These are phyloP conservation scores for Clonostachys rosea DNA, from an alignment of 2,329 filamentous ascomycete species.

Conservation along the genomic window DNA sequence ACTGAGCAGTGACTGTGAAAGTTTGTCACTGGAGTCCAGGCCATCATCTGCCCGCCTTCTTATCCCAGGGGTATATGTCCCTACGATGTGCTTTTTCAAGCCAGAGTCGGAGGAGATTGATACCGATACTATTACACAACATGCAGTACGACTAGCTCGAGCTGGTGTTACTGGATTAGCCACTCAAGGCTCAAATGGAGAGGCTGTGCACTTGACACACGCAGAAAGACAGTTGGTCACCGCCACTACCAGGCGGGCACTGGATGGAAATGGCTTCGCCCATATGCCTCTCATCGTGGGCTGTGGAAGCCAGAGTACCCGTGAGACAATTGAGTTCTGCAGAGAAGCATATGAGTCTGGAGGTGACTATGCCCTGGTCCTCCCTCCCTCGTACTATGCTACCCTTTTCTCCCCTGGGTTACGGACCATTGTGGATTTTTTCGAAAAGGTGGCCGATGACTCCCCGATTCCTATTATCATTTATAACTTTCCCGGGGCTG, in stretches of 20 bases:
- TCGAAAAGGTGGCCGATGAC: slow-evolving; percentile 55
- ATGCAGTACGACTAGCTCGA: slow-evolving; percentile 42
- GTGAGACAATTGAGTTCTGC: slow-evolving; percentile 69
- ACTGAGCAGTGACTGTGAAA: too few relatives aligned
- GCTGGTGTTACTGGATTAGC: slow-evolving; percentile 71
- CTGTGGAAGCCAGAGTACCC: slow-evolving; percentile 69
- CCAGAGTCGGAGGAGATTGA: slow-evolving; percentile 23
- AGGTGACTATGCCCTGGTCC: slow-evolving; percentile 71
- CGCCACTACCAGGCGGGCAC: slow-evolving; percentile 54
- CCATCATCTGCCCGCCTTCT: slow-evolving; percentile 21
- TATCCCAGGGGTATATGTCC: slow-evolving; percentile 31
- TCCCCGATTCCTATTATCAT: slow-evolving; percentile 58
- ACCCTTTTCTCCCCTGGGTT: slow-evolving; percentile 50
- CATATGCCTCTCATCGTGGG: slow-evolving; percentile 71
- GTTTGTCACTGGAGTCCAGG: neutral
- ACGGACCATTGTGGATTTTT: slow-evolving; percentile 45
- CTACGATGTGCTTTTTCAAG: slow-evolving; percentile 28
- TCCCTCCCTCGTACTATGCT: slow-evolving; percentile 76
- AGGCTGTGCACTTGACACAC: slow-evolving; percentile 74
- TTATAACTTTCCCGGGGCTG: slow-evolving; percentile 63
- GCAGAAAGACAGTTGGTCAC: slow-evolving; percentile 65
- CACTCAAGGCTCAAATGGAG: slow-evolving; percentile 79
- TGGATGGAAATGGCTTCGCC: slow-evolving; percentile 48
- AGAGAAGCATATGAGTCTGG: slow-evolving; percentile 65
- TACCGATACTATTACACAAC: slow-evolving; percentile 19